phyloP scores from a whole-genome alignment of 768 basidiomycete genomes.

The Tremella mesenterica region DNA sequence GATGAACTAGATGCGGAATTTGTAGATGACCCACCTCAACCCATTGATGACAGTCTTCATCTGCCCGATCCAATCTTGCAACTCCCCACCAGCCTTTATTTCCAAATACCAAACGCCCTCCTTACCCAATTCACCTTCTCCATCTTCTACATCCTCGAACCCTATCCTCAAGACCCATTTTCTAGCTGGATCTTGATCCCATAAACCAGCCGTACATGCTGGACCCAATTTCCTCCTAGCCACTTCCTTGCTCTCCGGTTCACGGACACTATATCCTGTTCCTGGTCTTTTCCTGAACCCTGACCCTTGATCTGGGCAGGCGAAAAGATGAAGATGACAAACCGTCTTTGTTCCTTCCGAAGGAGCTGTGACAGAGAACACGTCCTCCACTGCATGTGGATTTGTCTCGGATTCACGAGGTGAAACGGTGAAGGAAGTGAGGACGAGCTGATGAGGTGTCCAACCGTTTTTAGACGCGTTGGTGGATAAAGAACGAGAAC shows the following conservation, averaged over 20 bases:
- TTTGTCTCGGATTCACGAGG: background rate
- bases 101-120: constrained; percentile 1
- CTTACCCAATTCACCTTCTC: too few species aligned
- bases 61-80: background rate
- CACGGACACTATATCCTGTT: background rate
- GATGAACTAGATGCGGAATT: background rate
- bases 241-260: background rate
- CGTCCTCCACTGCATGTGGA: too few species aligned
- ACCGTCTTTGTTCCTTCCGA: background rate
- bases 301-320: background rate
- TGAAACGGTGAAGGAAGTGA: background rate
- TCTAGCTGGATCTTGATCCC: background rate
- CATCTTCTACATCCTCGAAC: background rate
- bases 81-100: background rate
- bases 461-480: background rate
- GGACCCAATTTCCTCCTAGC: background rate
- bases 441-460: background rate
- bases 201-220: background rate
- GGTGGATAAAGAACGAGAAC: too few species aligned
- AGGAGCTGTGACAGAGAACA: background rate
- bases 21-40: background rate
- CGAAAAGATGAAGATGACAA: background rate
- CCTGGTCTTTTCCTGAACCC: background rate
- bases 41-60: background rate
- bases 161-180: background rate